Conservation (phyloP, 1,284 basidiomycete genomes). For the Tylopilus sp. region DNA sequence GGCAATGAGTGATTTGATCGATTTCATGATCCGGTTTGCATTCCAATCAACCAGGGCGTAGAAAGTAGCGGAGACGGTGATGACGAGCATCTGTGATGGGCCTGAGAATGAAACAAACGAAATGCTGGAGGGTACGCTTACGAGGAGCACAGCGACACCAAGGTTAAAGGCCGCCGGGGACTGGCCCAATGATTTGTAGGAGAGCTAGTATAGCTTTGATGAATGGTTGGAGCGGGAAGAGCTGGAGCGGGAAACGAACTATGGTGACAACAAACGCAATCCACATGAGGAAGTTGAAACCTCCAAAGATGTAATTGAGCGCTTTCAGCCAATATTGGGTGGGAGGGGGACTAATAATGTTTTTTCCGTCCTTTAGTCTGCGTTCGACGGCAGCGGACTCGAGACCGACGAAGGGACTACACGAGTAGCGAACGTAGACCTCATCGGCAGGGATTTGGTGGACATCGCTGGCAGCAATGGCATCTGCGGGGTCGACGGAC, state of each 20-base stretch:
- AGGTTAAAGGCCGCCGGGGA: conserved; percentile 62
- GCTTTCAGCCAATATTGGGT: conserved; percentile 60
- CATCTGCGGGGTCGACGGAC: conserved; percentile 47
- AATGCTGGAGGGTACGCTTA: conserved; percentile 60
- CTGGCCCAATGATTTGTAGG: conserved; percentile 58
- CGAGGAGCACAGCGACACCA: conserved; percentile 83
- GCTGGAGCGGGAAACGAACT: conserved; percentile 38
- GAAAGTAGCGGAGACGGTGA: conserved; percentile 67
- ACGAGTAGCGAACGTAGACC: conserved; percentile 57
- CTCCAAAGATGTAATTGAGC: conserved; percentile 64
- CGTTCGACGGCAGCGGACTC: conserved; percentile 55
- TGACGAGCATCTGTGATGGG: conserved; percentile 59
- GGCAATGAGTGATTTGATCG: conserved; percentile 52
- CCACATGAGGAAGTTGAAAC: conserved; percentile 66
- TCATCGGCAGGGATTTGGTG: conserved; percentile 56
- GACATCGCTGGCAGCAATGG: conserved; percentile 57
- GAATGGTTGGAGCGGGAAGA: conserved; percentile 18
- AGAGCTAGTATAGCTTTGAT: conserved; percentile 44
- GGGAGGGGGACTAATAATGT: conserved; percentile 60
- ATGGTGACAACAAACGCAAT: conserved; percentile 60
- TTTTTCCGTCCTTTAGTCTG: conserved; percentile 56
- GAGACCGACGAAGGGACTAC: conserved; percentile 55
- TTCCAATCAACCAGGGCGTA: conserved; percentile 55
- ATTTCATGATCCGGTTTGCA: conserved; percentile 49
- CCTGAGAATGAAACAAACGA: background rate